These are phyloP conservation scores for Ajuga reptans DNA, from an alignment of 305 asterid genomes.

Conservation along the genomic window DNA sequence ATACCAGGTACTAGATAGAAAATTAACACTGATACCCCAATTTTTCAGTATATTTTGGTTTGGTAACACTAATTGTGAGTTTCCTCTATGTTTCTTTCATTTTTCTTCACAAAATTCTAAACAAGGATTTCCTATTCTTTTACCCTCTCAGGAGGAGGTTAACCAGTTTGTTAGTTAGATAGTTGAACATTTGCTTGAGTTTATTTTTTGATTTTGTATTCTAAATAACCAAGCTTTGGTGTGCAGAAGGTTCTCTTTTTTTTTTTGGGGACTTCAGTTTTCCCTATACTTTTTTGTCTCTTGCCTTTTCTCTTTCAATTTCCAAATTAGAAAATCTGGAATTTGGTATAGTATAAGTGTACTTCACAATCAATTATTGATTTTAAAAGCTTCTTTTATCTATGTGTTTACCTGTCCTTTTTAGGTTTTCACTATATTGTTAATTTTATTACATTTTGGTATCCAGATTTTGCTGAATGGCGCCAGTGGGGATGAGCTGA, in stretches of 20 bases:
- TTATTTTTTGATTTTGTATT: neutral
- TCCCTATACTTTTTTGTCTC: neutral
- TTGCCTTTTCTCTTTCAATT: neutral
- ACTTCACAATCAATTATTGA: neutral
- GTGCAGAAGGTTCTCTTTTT: no score
- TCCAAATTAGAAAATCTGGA: neutral
- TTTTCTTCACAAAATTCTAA: neutral
- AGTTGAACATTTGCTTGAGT: neutral
- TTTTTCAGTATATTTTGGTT: no score
- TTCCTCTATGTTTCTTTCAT: neutral
- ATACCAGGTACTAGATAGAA: neutral
- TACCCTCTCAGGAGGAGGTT: neutral
- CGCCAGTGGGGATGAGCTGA: conserved; percentile 73
- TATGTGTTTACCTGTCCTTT: neutral
- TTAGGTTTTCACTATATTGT: neutral
- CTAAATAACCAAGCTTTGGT: neutral
- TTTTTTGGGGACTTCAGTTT: neutral
- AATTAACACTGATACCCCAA: neutral
- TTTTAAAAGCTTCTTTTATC: conserved; percentile 9
- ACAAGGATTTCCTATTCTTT: neutral
- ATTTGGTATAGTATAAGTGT: neutral
- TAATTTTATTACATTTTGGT: conserved; percentile 16
- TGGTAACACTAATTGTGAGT: neutral
- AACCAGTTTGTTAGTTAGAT: neutral
- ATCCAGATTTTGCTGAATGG: conserved; percentile 75